A percentile compares a stretch with the other conserved stretches of the same genome.
Conservation (phyloP, 1,139 yeast genomes). For the Saccharomyces hybrid region DNA sequence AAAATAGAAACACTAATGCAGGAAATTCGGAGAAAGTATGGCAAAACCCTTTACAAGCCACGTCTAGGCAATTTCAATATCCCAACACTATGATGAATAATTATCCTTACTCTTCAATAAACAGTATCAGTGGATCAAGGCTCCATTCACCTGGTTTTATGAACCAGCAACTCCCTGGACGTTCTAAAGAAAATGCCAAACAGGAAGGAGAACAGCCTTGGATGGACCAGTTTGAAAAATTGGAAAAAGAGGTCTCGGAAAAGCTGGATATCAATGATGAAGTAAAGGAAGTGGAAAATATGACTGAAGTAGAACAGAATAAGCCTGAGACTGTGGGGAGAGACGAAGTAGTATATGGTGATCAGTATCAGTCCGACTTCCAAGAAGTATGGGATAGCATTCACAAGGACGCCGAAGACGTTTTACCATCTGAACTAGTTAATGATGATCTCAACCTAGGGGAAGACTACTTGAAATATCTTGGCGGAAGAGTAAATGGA, state of each 20-base stretch:
- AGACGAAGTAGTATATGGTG: constrained; percentile 42
- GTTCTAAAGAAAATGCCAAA: background rate
- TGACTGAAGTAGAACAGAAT: constrained; percentile 14
- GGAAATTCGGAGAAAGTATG: background rate
- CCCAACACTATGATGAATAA: background rate
- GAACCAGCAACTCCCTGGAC: background rate
- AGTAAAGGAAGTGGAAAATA: constrained; percentile 9
- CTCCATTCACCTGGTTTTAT: background rate
- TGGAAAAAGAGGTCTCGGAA: constrained; percentile 46
- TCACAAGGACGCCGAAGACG: constrained; percentile 49
- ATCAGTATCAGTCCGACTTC: constrained; percentile 58
- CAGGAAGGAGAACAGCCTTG: constrained; percentile 37
- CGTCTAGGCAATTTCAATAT: background rate
- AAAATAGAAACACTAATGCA: background rate
- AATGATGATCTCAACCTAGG: constrained; percentile 30
- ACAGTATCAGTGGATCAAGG: background rate
- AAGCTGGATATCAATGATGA: constrained; percentile 24
- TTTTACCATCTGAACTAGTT: constrained; percentile 45
- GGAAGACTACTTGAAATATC: constrained; percentile 21
- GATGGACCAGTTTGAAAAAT: constrained; percentile 80
- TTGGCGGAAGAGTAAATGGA: constrained; percentile 58
- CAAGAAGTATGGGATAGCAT: constrained; percentile 64
- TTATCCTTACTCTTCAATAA: background rate
- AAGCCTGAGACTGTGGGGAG: constrained; percentile 16
- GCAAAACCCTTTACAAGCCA: background rate